Evolutionary conservation across 2,329 filamentous ascomycete genomes (phyloP).

Genomic region (Juglanconis oblonga): DNA sequence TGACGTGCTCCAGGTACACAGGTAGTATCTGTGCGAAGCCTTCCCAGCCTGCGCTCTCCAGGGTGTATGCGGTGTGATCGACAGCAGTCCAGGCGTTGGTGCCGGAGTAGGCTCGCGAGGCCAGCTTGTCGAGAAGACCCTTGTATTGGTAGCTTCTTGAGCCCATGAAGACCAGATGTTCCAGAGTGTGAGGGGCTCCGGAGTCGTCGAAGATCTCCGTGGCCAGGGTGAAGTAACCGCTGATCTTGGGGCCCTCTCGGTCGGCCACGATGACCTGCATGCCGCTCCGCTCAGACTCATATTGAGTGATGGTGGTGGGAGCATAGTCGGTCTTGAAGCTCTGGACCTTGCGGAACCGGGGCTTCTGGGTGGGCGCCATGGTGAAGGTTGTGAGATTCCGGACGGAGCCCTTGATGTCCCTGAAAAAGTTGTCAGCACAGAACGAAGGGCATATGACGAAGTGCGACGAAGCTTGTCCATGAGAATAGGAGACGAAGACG

Average conservation of each 20-base stretch:
- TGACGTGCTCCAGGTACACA: conserved; percentile 90
- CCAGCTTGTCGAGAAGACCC: conserved; percentile 89
- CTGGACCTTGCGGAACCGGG: conserved; percentile 79
- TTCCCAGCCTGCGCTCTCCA: conserved; percentile 95
- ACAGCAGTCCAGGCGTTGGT: conserved; percentile 98
- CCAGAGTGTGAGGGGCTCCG: conserved; percentile 83
- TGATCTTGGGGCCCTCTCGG: conserved; percentile 89
- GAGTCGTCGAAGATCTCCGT: conserved; percentile 98
- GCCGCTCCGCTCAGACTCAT: conserved; percentile 91
- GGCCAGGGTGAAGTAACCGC: conserved; percentile 90
- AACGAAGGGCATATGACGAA: neutral
- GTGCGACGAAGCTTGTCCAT: neutral
- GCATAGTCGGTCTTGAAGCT: conserved; percentile 89
- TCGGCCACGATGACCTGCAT: conserved; percentile 94
- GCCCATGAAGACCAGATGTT: conserved; percentile 83
- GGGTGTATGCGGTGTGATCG: conserved; percentile 93
- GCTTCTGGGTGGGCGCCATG: conserved; percentile 54
- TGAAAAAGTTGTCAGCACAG: conserved; percentile 21
- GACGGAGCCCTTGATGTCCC: conserved; percentile 20
- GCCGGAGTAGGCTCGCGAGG: conserved; percentile 85
- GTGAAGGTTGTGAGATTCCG: conserved; percentile 28
- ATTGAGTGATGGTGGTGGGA: conserved; percentile 83
- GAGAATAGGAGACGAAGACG: neutral
- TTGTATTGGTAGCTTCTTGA: conserved; percentile 94
- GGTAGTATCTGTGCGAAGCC: conserved; percentile 93